Percentiles rank a stretch among this genome's conserved stretches.
phyloP scores from a whole-genome alignment of 441 rosid genomes.

The Arabidopsis lyrata region DNA sequence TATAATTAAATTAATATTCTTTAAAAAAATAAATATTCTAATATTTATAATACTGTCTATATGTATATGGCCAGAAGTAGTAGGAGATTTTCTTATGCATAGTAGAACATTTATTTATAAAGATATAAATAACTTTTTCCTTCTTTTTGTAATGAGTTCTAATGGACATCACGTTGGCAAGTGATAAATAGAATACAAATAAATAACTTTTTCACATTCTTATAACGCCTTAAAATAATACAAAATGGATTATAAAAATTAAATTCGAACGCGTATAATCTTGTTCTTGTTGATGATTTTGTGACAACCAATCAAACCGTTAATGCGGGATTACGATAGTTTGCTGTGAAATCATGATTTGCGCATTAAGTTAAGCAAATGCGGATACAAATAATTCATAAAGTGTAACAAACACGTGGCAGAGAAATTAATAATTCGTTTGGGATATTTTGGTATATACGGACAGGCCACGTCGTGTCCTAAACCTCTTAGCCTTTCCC shows the following conservation, averaged over 20 bases:
- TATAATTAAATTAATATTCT: too few relatives aligned
- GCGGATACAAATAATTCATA: neutral
- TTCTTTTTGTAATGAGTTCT: neutral
- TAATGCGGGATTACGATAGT: neutral
- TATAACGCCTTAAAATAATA: neutral
- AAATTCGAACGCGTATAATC: neutral
- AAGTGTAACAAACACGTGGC: constrained; percentile 31
- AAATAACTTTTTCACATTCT: too few relatives aligned
- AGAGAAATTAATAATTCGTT: neutral
- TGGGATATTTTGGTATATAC: constrained; percentile 34
- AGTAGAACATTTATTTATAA: neutral
- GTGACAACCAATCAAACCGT: constrained; percentile 30
- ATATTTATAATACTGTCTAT: too few relatives aligned
- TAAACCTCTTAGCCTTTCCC: neutral
- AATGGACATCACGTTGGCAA: neutral
- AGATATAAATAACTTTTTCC: neutral
- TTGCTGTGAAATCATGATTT: neutral
- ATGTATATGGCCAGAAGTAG: too few relatives aligned
- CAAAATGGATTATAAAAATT: neutral
- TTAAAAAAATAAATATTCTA: too few relatives aligned
- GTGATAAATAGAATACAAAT: neutral
- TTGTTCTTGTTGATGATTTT: neutral
- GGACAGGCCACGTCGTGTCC: constrained; percentile 41
- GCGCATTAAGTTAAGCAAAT: neutral
- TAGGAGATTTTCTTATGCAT: neutral